Percentiles rank a stretch among this genome's conserved stretches.
Evolutionary conservation across 257 asterid genomes (phyloP).

Genomic region (Nicotiana tomentosiformis): DNA sequence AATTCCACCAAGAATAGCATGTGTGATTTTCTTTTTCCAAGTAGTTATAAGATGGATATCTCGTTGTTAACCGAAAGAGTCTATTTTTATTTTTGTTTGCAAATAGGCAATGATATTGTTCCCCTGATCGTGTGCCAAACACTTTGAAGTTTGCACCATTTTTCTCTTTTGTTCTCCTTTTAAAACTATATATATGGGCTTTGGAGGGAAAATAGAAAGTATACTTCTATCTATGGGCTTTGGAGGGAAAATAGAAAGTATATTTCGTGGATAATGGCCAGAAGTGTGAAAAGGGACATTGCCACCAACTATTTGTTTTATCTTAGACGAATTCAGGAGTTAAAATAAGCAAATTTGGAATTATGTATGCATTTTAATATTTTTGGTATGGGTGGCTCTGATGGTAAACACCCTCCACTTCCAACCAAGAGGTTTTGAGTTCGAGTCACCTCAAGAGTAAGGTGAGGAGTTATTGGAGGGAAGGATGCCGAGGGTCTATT

Average conservation of each 20-base stretch:
- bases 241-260: background rate
- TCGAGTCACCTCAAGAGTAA: no score
- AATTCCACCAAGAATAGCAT: constrained; percentile 36
- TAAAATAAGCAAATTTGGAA: no score
- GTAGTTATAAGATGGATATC: constrained; percentile 3
- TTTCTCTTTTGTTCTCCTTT: background rate
- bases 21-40: background rate
- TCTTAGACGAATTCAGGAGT: no score
- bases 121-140: background rate
- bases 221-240: background rate
- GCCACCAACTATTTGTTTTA: background rate
- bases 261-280: background rate
- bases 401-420: no score
- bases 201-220: background rate
- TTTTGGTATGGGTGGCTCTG: no score
- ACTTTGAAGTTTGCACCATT: background rate
- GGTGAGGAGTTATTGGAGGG: no score
- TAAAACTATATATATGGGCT: background rate
- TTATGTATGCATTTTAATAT: no score
- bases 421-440: no score
- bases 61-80: constrained; percentile 1
- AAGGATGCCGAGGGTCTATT: no score
- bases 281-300: background rate
- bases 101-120: background rate
- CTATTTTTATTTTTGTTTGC: background rate